Evolutionary conservation across 139 green algal genomes (phyloP), one percentile per base, ranked within the genome.

Genomic region (Tetraselmis chui): DNA sequence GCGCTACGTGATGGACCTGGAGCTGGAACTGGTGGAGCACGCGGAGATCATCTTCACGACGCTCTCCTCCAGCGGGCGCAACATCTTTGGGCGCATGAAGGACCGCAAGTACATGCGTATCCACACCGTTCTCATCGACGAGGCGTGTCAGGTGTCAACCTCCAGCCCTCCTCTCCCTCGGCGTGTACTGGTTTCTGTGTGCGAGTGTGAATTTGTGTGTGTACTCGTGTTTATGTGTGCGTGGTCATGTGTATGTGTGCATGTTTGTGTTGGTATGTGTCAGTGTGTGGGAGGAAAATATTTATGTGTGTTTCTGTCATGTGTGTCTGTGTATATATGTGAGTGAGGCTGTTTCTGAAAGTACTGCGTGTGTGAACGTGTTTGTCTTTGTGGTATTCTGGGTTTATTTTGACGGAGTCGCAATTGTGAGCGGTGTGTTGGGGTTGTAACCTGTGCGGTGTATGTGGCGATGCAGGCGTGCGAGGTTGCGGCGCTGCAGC

Each of bases 31-130:
- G 27, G 81, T 94, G 74, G 76, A 81, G 25, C 86, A 91, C 31
- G 94, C 94, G 18, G 92, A 97, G 83, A 93, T 97, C 82, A 93
- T 97, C 67, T 97, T 96, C 85, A 92, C 91, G 32, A 98, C 92
- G 28, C 87, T 97, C 59, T 92, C 85, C 80, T 91, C 85, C 81
- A 96, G 91, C 0, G 91, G 92, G 31, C 30, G n/a, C 74, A 59
- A 78, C 30, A 83, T 91, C 27, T 89, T 91, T 78, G 59, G 59
- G 18, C 79, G 82, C 23, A 83, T 91, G 76, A 28, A 59, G 59
- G 1, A 22, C 29, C 30, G 28, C 0, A n/a, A 32, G 1, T 86
- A 86, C 28, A 29, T 79, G 28, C 45, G 45, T 18, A 67, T 67
- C 74, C 26, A 77, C 26, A 77, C 74, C 74, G 74, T 77, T 2